Evolutionary conservation across 164 flowering plant genomes (phyloP).

Genomic region (Litsea cubeba): DNA sequence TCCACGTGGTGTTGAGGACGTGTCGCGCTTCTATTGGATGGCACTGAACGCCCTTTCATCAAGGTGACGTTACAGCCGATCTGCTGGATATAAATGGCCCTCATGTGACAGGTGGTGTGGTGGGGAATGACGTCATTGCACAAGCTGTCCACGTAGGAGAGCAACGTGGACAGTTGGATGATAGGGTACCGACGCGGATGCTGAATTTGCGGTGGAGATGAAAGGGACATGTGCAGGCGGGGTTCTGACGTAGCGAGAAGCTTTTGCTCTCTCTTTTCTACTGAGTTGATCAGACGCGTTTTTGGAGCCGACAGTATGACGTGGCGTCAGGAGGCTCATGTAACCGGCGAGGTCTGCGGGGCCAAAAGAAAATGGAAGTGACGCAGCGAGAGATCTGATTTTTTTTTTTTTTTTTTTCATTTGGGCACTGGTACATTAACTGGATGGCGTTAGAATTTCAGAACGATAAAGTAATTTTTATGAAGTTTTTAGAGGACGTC

Average conservation of each 20-base stretch:
- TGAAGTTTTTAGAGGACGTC: too few species aligned
- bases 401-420: too few species aligned
- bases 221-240: neutral
- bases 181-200: constrained; percentile 2
- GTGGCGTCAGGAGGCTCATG: neutral
- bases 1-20: neutral
- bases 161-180: neutral
- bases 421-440: too few species aligned
- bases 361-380: neutral
- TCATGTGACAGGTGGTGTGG: constrained; percentile 4
- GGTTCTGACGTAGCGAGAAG: neutral
- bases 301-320: neutral
- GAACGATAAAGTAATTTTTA: too few species aligned
- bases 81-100: neutral
- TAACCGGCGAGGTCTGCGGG: neutral
- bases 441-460: too few species aligned
- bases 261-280: neutral
- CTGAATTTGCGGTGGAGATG: neutral
- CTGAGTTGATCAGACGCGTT: neutral
- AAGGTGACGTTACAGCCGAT: neutral
- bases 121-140: neutral
- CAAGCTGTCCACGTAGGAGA: neutral
- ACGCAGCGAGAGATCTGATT: neutral
- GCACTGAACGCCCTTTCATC: neutral
- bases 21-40: neutral